Evolutionary conservation across 768 basidiomycete genomes (phyloP).

Genomic region (Serendipita indica): DNA sequence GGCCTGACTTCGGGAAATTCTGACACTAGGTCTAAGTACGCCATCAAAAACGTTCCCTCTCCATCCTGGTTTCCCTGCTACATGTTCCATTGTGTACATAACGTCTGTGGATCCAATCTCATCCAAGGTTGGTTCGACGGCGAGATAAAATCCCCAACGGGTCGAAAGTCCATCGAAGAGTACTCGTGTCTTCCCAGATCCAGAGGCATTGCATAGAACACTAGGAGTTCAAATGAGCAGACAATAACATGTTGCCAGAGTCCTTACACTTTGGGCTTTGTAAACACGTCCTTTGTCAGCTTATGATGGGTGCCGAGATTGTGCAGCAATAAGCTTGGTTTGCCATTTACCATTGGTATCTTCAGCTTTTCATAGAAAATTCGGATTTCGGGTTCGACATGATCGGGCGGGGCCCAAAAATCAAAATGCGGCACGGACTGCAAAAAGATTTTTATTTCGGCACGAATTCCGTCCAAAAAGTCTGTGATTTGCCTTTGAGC

Average conservation of each 20-base stretch:
- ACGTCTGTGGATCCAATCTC: not conserved
- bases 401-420: not conserved
- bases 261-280: not conserved
- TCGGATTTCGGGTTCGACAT: not conserved
- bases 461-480: too few relatives aligned
- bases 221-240: not conserved
- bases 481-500: too few relatives aligned
- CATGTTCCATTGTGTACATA: too few relatives aligned
- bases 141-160: slow-evolving; percentile 1
- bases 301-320: too few relatives aligned
- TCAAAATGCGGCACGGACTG: too few relatives aligned
- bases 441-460: too few relatives aligned
- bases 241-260: not conserved
- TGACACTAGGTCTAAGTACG: not conserved
- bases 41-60: not conserved
- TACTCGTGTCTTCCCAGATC: slow-evolving; percentile 6
- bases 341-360: not conserved
- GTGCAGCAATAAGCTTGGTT: not conserved
- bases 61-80: not conserved
- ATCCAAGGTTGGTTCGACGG: not conserved
- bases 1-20: not conserved
- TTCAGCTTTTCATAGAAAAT: not conserved
- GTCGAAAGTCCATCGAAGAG: slow-evolving; percentile 1
- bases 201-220: not conserved
- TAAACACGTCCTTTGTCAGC: too few relatives aligned